Percentiles rank a stretch among this genome's conserved stretches.
These are phyloP conservation scores for Penicillium janthinellum DNA, from an alignment of 2,329 filamentous ascomycete genomes.

Conservation along the genomic window DNA sequence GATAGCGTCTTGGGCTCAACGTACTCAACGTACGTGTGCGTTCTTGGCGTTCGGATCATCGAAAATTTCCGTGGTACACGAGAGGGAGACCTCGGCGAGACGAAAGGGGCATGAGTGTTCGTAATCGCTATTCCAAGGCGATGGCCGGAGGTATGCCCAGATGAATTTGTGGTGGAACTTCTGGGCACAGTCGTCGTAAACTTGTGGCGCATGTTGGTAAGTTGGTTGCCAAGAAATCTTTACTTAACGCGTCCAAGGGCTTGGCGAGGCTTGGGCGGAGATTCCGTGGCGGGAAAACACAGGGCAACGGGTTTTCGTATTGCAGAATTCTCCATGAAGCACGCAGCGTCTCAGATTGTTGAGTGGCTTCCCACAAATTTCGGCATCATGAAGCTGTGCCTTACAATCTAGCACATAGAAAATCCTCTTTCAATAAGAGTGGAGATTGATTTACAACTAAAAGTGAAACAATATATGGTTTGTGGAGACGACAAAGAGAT, in stretches of 20 bases:
- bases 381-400: no score
- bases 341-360: not conserved
- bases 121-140: not conserved
- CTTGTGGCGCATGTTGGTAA: not conserved
- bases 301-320: not conserved
- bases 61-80: not conserved
- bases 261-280: not conserved
- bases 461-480: no score
- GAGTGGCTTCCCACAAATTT: no score
- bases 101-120: no score
- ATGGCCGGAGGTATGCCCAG: not conserved
- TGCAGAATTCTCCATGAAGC: not conserved
- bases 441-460: not conserved
- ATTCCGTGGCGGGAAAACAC: not conserved
- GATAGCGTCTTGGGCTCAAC: not conserved
- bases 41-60: not conserved
- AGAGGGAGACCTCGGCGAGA: not conserved
- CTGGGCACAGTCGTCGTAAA: not conserved
- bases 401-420: no score
- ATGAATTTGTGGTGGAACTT: not conserved
- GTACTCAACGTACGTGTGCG: conserved; percentile 2
- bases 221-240: not conserved
- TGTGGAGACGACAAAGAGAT: not conserved
- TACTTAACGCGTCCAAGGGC: not conserved
- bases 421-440: not conserved